These are phyloP conservation scores for Lichenothelia convexa DNA, from an alignment of 495 filamentous ascomycete genomes.

Conservation along the genomic window DNA sequence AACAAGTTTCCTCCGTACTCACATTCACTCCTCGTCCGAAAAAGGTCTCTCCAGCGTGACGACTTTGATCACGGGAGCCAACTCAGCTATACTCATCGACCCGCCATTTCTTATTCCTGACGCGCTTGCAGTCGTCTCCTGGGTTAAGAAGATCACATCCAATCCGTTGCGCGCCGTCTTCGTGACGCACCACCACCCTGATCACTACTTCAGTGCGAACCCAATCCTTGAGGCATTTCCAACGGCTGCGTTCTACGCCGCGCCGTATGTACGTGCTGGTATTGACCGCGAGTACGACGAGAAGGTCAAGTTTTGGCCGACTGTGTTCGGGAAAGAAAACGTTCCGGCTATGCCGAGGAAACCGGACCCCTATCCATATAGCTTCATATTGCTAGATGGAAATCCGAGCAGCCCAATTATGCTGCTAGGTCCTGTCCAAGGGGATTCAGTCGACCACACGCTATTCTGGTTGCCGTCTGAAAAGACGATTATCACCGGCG, in stretches of 20 bases:
- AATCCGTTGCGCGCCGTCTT: slow-evolving; percentile 15
- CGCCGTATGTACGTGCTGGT: slow-evolving; percentile 17
- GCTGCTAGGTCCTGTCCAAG: too few relatives aligned
- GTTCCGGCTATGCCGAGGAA: slow-evolving; percentile 12
- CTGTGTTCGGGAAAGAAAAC: slow-evolving; percentile 13
- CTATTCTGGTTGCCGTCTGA: too few relatives aligned
- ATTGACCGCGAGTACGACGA: slow-evolving; percentile 19
- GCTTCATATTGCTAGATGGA: slow-evolving; percentile 13
- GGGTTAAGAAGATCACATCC: slow-evolving; percentile 5
- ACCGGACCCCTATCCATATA: slow-evolving; percentile 14
- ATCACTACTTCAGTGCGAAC: slow-evolving; percentile 20
- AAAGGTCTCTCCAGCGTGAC: too few relatives aligned
- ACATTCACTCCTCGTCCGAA: too few relatives aligned
- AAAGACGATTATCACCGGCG: too few relatives aligned
- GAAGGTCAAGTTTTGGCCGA: slow-evolving; percentile 18
- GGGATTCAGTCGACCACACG: too few relatives aligned
- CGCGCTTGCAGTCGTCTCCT: too few relatives aligned
- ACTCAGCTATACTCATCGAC: too few relatives aligned
- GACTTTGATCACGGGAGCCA: too few relatives aligned
- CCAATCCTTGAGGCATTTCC: slow-evolving; percentile 18
- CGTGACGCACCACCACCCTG: slow-evolving; percentile 20
- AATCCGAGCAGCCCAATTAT: too few relatives aligned
- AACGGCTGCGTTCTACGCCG: slow-evolving; percentile 12
- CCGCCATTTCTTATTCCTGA: too few relatives aligned
- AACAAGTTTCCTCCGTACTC: too few relatives aligned